These are phyloP conservation scores for Boletus eberwhitei DNA, from an alignment of 768 basidiomycete species.

Conservation along the genomic window DNA sequence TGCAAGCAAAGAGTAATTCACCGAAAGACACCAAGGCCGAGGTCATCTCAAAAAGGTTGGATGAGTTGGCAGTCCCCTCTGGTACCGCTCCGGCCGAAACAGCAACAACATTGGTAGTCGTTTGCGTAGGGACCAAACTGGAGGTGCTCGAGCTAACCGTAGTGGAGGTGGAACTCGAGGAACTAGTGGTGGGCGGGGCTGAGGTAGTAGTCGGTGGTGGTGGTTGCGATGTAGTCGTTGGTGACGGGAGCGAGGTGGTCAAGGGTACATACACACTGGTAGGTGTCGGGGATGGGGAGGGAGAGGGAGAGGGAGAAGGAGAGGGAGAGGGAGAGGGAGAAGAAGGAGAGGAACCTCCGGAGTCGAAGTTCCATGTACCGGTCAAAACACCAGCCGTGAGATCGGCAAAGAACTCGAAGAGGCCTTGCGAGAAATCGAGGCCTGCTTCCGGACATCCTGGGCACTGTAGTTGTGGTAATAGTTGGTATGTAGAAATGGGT, in stretches of 20 bases:
- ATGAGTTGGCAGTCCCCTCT: not conserved
- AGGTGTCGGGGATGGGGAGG: conserved; percentile 12
- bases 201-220: conserved; percentile 24
- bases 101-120: conserved; percentile 12
- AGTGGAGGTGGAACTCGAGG: conserved; percentile 11
- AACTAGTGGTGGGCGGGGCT: conserved; percentile 7
- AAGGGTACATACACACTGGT: conserved; percentile 4
- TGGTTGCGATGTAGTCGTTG: conserved; percentile 23
- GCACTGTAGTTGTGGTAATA: conserved; percentile 41
- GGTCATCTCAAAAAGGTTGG: conserved; percentile 16
- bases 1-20: conserved; percentile 15
- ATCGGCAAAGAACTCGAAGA: conserved; percentile 60
- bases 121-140: conserved; percentile 20
- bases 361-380: conserved; percentile 53
- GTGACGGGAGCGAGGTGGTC: conserved; percentile 23
- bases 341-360: conserved; percentile 21
- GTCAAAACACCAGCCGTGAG: conserved; percentile 50
- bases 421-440: conserved; percentile 64
- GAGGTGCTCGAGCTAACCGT: conserved; percentile 17
- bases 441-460: conserved; percentile 62
- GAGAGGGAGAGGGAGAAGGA: conserved; percentile 21
- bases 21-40: conserved; percentile 19
- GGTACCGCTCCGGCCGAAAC: conserved; percentile 13
- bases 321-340: conserved; percentile 14
- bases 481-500: not conserved